Evolutionary conservation across 768 basidiomycete genomes (phyloP).

Genomic region (Boletellus sp.): DNA sequence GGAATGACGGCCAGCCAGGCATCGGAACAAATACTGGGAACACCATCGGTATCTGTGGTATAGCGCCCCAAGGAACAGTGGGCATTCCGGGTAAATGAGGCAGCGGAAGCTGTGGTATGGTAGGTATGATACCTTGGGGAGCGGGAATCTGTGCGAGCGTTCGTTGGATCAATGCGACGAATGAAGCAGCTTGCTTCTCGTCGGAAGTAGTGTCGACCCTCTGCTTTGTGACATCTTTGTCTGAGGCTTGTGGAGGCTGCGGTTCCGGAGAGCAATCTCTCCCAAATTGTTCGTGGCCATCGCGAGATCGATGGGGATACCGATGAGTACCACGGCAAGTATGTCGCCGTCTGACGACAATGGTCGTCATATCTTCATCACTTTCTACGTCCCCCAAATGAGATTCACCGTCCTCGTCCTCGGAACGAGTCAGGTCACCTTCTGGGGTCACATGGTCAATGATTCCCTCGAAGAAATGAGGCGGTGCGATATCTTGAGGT

Average conservation of each 20-base stretch:
- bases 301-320: constrained; percentile 11
- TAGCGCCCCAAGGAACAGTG: constrained; percentile 54
- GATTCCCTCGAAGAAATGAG: constrained; percentile 43
- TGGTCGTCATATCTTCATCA: constrained; percentile 46
- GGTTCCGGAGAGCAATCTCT: background rate
- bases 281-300: constrained; percentile 15
- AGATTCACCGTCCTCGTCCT: constrained; percentile 52
- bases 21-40: constrained; percentile 77
- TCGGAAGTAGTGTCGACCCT: constrained; percentile 20
- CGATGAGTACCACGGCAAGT: constrained; percentile 36
- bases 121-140: constrained; percentile 55
- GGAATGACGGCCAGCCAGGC: constrained; percentile 62
- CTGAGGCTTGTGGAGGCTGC: background rate
- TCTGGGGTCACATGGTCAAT: constrained; percentile 16
- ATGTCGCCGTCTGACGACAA: constrained; percentile 29
- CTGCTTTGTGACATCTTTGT: constrained; percentile 21
- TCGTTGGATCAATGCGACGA: constrained; percentile 73
- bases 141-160: constrained; percentile 59
- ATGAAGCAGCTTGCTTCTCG: constrained; percentile 42
- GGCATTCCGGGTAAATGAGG: constrained; percentile 69
- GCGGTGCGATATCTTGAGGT: constrained; percentile 54
- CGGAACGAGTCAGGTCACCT: constrained; percentile 23
- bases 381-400: constrained; percentile 70
- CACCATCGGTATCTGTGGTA: constrained; percentile 69
- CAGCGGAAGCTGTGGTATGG: constrained; percentile 44